A percentile compares a stretch with the other conserved stretches of the same genome.
Evolutionary conservation across 75 land plant genomes (phyloP).

Genomic region (Larix kaempferi): DNA sequence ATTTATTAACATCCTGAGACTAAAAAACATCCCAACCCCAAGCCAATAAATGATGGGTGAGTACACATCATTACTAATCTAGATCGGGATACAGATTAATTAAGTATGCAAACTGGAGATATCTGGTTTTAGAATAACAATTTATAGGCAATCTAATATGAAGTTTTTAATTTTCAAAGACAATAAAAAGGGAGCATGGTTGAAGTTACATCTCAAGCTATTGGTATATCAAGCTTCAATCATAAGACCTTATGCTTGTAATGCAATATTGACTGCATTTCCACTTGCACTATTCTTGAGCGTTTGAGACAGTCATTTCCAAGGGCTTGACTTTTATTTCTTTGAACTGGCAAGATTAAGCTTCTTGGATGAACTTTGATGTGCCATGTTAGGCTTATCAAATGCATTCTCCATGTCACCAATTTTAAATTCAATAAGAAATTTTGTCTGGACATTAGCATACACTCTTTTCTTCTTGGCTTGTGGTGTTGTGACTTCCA

Average conservation of each 20-base stretch:
- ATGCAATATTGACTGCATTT: neutral
- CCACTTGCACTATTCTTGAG: neutral
- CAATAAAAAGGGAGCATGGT: too few relatives aligned
- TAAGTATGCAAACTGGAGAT: too few relatives aligned
- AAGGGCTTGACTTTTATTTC: constrained; percentile 2
- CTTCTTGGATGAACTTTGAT: constrained; percentile 26
- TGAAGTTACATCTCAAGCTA: too few relatives aligned
- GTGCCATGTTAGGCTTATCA: neutral
- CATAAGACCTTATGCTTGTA: neutral
- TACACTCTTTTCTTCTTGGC: neutral
- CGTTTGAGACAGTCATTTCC: neutral
- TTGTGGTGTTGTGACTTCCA: neutral
- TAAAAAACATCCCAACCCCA: too few relatives aligned
- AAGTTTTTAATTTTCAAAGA: too few relatives aligned
- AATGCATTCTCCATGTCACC: constrained; percentile 3
- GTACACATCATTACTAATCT: too few relatives aligned
- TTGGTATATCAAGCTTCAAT: too few relatives aligned
- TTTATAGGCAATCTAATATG: too few relatives aligned
- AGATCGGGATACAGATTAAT: too few relatives aligned
- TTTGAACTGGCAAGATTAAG: constrained; percentile 23
- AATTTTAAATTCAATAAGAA: neutral
- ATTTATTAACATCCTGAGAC: too few relatives aligned
- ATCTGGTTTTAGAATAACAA: too few relatives aligned
- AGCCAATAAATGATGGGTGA: too few relatives aligned
- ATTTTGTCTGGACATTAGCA: neutral